Base-by-base conservation (phyloP, 1,284 basidiomycete species). In the Microbotryum lychnidis-dioicae region DNA sequence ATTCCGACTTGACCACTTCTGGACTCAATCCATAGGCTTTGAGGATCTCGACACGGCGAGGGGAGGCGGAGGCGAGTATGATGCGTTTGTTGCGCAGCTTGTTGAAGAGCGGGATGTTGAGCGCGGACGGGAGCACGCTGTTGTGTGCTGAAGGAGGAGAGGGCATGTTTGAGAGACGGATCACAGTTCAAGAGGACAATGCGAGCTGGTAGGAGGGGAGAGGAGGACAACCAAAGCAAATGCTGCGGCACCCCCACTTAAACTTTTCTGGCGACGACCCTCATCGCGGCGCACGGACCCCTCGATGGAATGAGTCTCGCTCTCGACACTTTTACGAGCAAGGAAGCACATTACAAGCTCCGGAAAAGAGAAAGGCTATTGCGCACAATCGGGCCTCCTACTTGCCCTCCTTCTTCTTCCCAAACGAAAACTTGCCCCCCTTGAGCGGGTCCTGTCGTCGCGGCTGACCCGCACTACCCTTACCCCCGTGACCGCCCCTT, bases 1-100 rank as follows among this genome's bases (percentile, higher is more conserved):
- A 97, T 0, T 81, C 87, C 3, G 91, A 94, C 0, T 91, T 88
- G 0, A 96, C 80, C 61, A 96, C 82, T 73, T 96, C 90, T 1
- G 91, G 91, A 51, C 81, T 79, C 6, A 57, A 50, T 31, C 50
- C 50, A 23, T 52, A 62, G 83, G 58, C 80, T 86, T 61, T 81
- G 48, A 97, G 82, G 66, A 97, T 89, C 64, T 93, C 89, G 73
- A 83, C 85, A 67, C 94, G 80, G 61, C 92, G 80, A 1, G 91
- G 87, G 69, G 88, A 91, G 52, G 84, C 84, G 3, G 90, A 93
- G 0, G 92, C 91, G 2, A 97, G 81, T 2, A 94, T 79, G 59
- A 94, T 81, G 6, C 64, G 47, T 56, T 66, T 67, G 3, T 61
- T 56, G 18, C 87, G 80, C 71, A 89, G 71, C 61, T 76, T 90